These are phyloP conservation scores for Darksidea phi DNA, from an alignment of 495 filamentous ascomycete genomes.

Conservation along the genomic window DNA sequence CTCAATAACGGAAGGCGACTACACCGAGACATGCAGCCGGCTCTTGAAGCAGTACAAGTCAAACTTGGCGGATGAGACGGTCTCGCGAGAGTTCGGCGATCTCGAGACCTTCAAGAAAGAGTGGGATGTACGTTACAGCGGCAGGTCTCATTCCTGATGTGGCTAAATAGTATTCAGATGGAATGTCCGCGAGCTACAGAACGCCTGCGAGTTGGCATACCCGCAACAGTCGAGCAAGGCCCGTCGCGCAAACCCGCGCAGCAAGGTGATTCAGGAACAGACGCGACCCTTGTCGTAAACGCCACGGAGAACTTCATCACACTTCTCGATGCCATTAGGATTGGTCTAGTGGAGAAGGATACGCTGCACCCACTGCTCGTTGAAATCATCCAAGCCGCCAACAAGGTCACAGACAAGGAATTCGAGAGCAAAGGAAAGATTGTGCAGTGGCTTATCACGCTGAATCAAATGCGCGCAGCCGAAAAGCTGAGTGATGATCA, in stretches of 20 bases:
- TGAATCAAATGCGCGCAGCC: constrained; percentile 96
- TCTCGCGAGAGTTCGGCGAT: constrained; percentile 77
- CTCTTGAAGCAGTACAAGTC: constrained; percentile 97
- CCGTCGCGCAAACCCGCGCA: constrained; percentile 49
- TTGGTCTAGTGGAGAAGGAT: constrained; percentile 90
- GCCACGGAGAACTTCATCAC: constrained; percentile 99
- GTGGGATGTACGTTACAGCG: constrained; percentile 69
- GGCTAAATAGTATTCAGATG: constrained; percentile 55
- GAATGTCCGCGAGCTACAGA: constrained; percentile 94
- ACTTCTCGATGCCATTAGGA: constrained; percentile 86
- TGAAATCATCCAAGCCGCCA: constrained; percentile 92
- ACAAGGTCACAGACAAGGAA: constrained; percentile 89
- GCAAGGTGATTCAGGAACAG: constrained; percentile 51
- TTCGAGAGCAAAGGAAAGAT: constrained; percentile 96
- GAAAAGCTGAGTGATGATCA: constrained; percentile 88
- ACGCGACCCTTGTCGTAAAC: constrained; percentile 72
- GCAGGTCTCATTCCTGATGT: background rate
- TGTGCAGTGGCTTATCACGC: constrained; percentile 92
- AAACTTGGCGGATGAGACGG: constrained; percentile 81
- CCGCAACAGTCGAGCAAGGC: constrained; percentile 57
- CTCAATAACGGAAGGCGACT: constrained; percentile 84
- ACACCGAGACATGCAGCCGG: constrained; percentile 91
- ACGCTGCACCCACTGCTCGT: constrained; percentile 89
- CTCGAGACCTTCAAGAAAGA: constrained; percentile 90
- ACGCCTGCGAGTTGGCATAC: constrained; percentile 84